Conservation (phyloP, 2,329 filamentous ascomycete genomes). For the Trichoderma sp. region DNA sequence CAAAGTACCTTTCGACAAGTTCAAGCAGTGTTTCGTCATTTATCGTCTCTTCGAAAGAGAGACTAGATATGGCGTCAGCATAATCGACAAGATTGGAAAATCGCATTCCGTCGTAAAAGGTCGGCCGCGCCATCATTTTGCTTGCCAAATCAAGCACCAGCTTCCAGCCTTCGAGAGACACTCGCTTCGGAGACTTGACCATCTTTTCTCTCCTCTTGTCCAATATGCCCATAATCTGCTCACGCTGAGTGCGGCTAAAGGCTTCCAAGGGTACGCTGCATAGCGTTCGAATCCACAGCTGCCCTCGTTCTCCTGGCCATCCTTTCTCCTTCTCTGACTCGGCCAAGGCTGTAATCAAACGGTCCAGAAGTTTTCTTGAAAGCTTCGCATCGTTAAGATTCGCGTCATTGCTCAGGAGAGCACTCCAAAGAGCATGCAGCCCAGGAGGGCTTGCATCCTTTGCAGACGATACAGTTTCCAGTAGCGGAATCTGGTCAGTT, state of each 20-base stretch:
- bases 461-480: conserved; percentile 31
- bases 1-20: conserved; percentile 36
- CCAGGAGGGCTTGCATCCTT: conserved; percentile 24
- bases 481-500: conserved; percentile 29
- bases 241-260: conserved; percentile 46
- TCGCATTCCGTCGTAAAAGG: conserved; percentile 50
- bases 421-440: conserved; percentile 33
- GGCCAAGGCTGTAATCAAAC: conserved; percentile 34
- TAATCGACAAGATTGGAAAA: conserved; percentile 41
- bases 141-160: conserved; percentile 47
- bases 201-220: conserved; percentile 31
- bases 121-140: conserved; percentile 53
- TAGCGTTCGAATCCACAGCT: conserved; percentile 37
- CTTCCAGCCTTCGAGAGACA: conserved; percentile 37
- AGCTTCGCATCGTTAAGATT: conserved; percentile 40
- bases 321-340: conserved; percentile 34
- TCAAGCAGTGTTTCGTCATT: conserved; percentile 34
- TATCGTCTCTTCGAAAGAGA: conserved; percentile 30
- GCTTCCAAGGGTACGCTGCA: conserved; percentile 41
- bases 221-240: conserved; percentile 43
- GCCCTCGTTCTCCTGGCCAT: conserved; percentile 35
- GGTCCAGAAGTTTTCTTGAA: conserved; percentile 35
- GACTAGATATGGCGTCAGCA: conserved; percentile 36
- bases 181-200: conserved; percentile 30
- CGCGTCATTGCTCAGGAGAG: conserved; percentile 40